Evolutionary conservation across 805 yeast genomes (phyloP), one percentile per base, ranked within the genome.

Genomic region (Ogataea pignaliae): DNA sequence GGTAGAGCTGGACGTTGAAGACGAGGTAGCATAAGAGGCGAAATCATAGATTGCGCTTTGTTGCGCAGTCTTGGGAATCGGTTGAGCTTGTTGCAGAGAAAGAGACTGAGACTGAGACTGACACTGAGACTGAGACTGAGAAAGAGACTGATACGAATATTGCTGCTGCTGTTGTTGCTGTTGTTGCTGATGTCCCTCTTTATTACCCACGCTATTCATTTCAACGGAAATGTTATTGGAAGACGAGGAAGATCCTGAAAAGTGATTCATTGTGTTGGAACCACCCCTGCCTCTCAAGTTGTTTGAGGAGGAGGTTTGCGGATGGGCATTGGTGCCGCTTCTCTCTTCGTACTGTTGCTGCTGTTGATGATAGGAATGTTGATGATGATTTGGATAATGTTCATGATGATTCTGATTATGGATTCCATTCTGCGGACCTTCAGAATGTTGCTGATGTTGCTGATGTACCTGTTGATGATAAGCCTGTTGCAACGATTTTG

Each of bases 401-500:
- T 7, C 26, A 5, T 21, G 26, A 21, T 21, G 26, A 21, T 7
- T 21, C 26, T 21, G 26, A 21, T 7, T 21, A 21, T 21, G 26
- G 26, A 21, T 21, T 21, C 26, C 26, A 7, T 21, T 21, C 26
- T 21, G 26, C 7, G 4, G 26, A 21, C 26, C 26, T 21, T 21
- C 26, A 21, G 26, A 21, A 21, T 3, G 52, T 17, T 47, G 48
- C 29, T 41, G 42, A 16, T 42, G 43, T 21, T 46, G 39, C 7
- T 21, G 26, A 4, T 21, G 26, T 5, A 5, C 7, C 26, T 43
- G 58, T 39, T 51, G 61, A 34, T 53, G 63, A 40, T 52, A 52
- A 29, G 44, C 65, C 43, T 66, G 50, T 16, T 66, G 69, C 15
- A 62, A 41, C 4, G 68, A 52, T 44, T 66, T 70, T 13, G 78